A percentile compares a stretch with the other conserved stretches of the same genome.
Conservation (phyloP, 1,139 yeast genomes). For the Suhomyces wounanorum region DNA sequence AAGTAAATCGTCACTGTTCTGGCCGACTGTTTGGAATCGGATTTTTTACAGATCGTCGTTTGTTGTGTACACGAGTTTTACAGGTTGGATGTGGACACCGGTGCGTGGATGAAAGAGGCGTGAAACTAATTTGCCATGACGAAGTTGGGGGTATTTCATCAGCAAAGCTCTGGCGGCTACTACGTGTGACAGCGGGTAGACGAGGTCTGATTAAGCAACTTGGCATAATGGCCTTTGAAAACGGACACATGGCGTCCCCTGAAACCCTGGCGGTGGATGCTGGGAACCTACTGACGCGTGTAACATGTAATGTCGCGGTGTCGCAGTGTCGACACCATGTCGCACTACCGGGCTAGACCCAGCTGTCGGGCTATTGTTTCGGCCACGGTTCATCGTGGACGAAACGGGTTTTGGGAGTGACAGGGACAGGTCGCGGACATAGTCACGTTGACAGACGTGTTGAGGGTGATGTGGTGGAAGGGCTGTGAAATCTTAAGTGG, state of each 20-base stretch:
- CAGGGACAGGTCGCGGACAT: neutral
- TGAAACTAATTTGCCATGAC: neutral
- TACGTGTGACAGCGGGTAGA: no score
- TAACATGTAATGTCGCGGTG: constrained; percentile 12
- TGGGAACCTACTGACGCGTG: constrained; percentile 7
- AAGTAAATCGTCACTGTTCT: constrained; percentile 10
- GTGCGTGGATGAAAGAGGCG: constrained; percentile 2
- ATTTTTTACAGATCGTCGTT: constrained; percentile 15
- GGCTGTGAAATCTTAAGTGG: neutral
- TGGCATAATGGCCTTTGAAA: no score
- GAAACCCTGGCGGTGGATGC: neutral
- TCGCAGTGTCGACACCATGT: constrained; percentile 8
- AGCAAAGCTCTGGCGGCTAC: neutral
- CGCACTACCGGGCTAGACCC: constrained; percentile 12
- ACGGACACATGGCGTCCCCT: neutral
- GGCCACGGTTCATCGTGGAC: neutral
- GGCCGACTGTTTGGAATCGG: constrained; percentile 12
- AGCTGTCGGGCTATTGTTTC: constrained; percentile 7
- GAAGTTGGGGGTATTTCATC: neutral
- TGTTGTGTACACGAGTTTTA: constrained; percentile 11
- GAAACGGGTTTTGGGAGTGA: neutral
- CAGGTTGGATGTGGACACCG: constrained; percentile 13
- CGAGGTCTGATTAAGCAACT: no score
- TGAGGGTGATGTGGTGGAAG: neutral
- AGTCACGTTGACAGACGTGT: neutral